phyloP scores from a whole-genome alignment of 345 rosid species.

The Eucalyptus urophylla region DNA sequence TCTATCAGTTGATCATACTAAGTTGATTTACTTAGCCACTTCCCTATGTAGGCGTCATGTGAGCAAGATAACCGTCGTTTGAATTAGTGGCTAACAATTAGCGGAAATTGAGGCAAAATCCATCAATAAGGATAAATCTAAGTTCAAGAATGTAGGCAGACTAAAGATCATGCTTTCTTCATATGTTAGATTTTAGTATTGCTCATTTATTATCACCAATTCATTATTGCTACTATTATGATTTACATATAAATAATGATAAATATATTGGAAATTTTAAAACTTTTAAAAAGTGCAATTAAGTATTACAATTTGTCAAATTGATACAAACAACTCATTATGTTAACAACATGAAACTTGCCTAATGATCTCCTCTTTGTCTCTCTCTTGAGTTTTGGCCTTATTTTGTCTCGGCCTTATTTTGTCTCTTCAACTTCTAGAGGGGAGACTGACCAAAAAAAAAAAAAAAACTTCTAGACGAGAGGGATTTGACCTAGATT shows the following conservation, averaged over 20 bases:
- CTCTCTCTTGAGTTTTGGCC: neutral
- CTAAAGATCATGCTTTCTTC: neutral
- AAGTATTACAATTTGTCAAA: neutral
- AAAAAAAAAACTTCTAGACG: too few relatives aligned
- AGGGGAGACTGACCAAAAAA: too few relatives aligned
- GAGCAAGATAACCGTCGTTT: neutral
- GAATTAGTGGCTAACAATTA: neutral
- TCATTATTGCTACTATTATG: neutral
- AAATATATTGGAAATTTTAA: neutral
- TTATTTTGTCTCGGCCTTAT: neutral
- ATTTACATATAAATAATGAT: neutral
- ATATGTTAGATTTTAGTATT: neutral
- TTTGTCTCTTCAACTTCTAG: too few relatives aligned
- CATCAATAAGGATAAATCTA: neutral
- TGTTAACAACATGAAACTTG: neutral
- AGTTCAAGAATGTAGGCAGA: neutral
- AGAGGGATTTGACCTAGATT: too few relatives aligned
- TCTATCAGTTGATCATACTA: neutral
- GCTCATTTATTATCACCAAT: neutral
- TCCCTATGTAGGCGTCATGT: neutral
- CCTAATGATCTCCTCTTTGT: neutral
- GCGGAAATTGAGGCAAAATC: neutral
- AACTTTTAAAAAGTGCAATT: neutral
- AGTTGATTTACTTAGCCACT: neutral
- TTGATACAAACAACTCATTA: neutral